Evolutionary conservation across 2,329 filamentous ascomycete species (phyloP), one percentile per base, ranked within the genome.

Genomic region (Pseudocercospora fuligena): DNA sequence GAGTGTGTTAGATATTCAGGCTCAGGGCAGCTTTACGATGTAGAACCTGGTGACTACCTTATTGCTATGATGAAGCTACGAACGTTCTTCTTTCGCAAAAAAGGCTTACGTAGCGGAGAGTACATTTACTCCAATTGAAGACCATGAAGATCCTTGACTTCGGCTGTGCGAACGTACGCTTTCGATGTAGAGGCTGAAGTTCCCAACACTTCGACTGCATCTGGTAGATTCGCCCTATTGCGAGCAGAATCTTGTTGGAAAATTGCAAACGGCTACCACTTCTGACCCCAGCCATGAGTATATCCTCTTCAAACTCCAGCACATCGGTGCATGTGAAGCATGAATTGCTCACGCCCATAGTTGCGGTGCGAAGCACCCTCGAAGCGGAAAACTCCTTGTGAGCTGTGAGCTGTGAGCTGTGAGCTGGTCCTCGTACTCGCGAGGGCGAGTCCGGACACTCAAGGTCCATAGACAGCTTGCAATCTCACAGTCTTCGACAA

Each of bases 1-100:
- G 63, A 66, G 62, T 40, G 65, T 71, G 58, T 43, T 67, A 43
- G 67, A 71, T 53, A 57, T 66, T 12, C 49, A 63, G 49, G 58
- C 58, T 19, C 31, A 47, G 5, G 58, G 58, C n/a, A 60, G 19
- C 12, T 60, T 60, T 25, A n/a, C 19, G 16, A 14, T 60, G 9
- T 54, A 54, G 21, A 1, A 19, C 23, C 46, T 49, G 46, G n/a
- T 49, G 14, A 5, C 9, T 36, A 12, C 31, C 31, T 12, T 27
- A 8, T 31, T 31, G 31, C 36, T 40, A n/a, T 40, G 36, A 7
- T 40, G 36, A 5, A 40, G 36, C 36, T n/a, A 16, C n/a, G 36
- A 40, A 1, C 36, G 8, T n/a, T 40, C 14, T 40, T 16, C 8
- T 5, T 40, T 40, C 36, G 36, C 36, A 40, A n/a, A 14, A 40